Evolutionary conservation across 2,329 filamentous ascomycete species (phyloP).

Genomic region (Fusarium globosum): DNA sequence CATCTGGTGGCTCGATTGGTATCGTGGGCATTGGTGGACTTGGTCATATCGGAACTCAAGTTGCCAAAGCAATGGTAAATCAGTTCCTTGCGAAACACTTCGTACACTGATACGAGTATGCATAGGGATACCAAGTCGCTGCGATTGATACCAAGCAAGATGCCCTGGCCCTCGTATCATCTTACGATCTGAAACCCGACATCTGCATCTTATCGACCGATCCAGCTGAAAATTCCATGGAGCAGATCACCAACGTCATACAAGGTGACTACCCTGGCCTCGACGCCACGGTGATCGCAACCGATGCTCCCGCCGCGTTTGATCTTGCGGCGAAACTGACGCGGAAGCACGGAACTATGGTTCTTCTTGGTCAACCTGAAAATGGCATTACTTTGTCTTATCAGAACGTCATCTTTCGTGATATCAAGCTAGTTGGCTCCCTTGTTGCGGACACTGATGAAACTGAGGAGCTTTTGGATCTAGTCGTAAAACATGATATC

Average conservation of each 20-base stretch:
- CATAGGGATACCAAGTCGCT: conserved; percentile 5
- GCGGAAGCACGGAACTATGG: conserved; percentile 19
- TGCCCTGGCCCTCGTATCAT: background rate
- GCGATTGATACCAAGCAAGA: conserved; percentile 8
- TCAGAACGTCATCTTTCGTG: background rate
- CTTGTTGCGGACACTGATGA: background rate
- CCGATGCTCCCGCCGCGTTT: conserved; percentile 1
- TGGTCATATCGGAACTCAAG: conserved; percentile 2
- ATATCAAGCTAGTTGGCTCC: background rate
- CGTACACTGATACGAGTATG: background rate
- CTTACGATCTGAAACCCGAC: conserved; percentile 4
- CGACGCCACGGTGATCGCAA: background rate
- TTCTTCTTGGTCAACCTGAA: conserved; percentile 10
- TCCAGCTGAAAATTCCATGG: background rate
- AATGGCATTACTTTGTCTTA: background rate
- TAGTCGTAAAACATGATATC: conserved; percentile 2
- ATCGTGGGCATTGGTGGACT: conserved; percentile 8
- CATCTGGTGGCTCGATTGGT: background rate
- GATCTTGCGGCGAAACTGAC: conserved; percentile 1
- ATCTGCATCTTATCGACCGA: background rate
- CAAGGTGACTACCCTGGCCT: background rate
- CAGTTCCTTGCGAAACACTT: too few relatives aligned
- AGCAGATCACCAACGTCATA: background rate
- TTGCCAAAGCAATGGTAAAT: conserved; percentile 11
- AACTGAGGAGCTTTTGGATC: background rate